Conservation (phyloP, 2,329 filamentous ascomycete species). For the Curvularia eragrostidis region DNA sequence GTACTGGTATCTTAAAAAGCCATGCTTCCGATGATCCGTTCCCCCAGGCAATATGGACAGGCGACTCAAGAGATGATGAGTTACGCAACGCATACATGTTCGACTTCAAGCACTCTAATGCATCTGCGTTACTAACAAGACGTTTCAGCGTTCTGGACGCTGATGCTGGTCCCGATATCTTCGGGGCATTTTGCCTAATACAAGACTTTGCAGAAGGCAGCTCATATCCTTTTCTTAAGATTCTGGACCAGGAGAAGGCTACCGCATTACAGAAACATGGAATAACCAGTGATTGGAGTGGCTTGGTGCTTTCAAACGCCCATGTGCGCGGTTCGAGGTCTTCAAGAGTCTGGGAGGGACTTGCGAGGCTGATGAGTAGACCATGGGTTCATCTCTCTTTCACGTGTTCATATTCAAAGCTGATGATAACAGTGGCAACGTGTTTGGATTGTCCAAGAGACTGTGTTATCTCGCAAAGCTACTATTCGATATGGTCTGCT, state of each 20-base stretch:
- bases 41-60: constrained; percentile 2
- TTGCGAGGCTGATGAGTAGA: constrained; percentile 23
- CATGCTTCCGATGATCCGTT: not conserved
- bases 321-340: constrained; percentile 14
- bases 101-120: not conserved
- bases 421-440: constrained; percentile 24
- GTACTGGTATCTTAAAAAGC: not conserved
- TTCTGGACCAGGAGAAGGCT: constrained; percentile 13
- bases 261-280: constrained; percentile 2
- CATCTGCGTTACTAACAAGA: not conserved
- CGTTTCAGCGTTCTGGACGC: not conserved
- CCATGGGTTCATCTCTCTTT: constrained; percentile 14
- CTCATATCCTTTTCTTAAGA: constrained; percentile 5
- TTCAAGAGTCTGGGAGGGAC: constrained; percentile 20
- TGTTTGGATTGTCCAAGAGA: constrained; percentile 35
- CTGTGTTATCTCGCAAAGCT: constrained; percentile 27
- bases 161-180: constrained; percentile 19
- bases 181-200: constrained; percentile 29
- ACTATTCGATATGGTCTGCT: constrained; percentile 26
- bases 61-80: constrained; percentile 1
- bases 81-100: not conserved
- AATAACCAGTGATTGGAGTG: constrained; percentile 10
- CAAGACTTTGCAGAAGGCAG: constrained; percentile 22
- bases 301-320: constrained; percentile 6
- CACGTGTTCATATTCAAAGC: not conserved